Evolutionary conservation across 2,329 filamentous ascomycete genomes (phyloP), one percentile per base, ranked within the genome.

Genomic region (Chaetomium globosum): DNA sequence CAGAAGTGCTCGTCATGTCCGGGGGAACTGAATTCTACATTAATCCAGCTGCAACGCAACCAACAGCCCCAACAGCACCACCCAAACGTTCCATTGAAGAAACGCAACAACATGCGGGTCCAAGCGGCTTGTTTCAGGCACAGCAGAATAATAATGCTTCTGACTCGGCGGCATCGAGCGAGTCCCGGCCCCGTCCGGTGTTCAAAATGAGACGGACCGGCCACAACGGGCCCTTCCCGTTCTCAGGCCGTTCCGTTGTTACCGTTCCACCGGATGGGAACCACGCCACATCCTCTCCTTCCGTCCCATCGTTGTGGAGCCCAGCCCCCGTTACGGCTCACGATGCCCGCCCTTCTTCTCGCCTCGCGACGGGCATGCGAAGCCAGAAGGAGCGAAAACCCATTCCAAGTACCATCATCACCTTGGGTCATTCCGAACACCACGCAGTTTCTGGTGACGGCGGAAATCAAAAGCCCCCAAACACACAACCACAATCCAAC

Each of bases 201-300:
- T 65, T 66, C 59, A 69, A 66, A 54, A 65, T 69, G 64, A 66
- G 49, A 39, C 61, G 68, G 39, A 69, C 64, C 13, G 66, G 68
- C 1, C 60, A 66, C 31, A 65, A 59, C 19, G 54, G 67, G 1
- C 55, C 65, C 16, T 67, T 61, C 30, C 59, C 66, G 5, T 30
- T 62, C 28, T 59, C 64, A n/a, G 53, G 30, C 21, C 46, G 21
- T 9, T 28, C 61, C 12, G 8, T 19, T 53, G 19, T 36, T 28
- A 21, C 19, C 4, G 28, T 13, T 23, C 6, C 5, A 8, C 12
- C 43, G 3, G 10, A 33, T 26, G 33, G 48, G 48, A 65, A 49
- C 19, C 39, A 49, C 58, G 52, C 21, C 62, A 28, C 55, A 39
- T 21, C 39, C 23, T n/a, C 52, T 51, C 55, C 53, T 64, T 55